Evolutionary conservation across 805 yeast species (phyloP).

Genomic region (Kodamaea laetipori): DNA sequence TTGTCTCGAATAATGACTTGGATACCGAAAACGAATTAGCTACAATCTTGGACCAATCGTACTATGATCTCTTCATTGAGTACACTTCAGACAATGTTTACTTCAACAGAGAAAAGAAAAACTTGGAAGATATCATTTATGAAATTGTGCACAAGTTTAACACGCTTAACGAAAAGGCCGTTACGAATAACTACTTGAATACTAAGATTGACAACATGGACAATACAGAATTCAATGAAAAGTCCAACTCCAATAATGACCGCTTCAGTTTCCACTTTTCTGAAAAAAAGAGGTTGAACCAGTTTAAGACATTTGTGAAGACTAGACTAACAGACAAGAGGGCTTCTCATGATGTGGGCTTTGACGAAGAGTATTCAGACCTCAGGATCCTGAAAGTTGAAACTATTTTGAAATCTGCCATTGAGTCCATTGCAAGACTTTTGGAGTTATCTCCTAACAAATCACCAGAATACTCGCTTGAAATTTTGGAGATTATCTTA

Average conservation of each 20-base stretch:
- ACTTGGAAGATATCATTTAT: constrained; percentile 56
- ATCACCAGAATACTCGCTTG: constrained; percentile 62
- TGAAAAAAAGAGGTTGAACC: constrained; percentile 50
- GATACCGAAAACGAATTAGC: constrained; percentile 50
- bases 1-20: constrained; percentile 49
- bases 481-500: constrained; percentile 65
- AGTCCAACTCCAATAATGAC: constrained; percentile 21
- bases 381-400: constrained; percentile 56
- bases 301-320: constrained; percentile 59
- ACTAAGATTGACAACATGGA: constrained; percentile 40
- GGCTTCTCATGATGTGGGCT: constrained; percentile 26
- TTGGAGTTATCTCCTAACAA: constrained; percentile 70
- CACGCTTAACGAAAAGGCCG: constrained; percentile 34
- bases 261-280: constrained; percentile 33
- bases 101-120: constrained; percentile 69
- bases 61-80: constrained; percentile 71
- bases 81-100: constrained; percentile 68
- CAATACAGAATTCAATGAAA: constrained; percentile 25
- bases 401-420: constrained; percentile 60
- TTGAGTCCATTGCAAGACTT: constrained; percentile 76
- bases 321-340: constrained; percentile 44
- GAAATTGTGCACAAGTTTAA: constrained; percentile 49
- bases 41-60: constrained; percentile 65
- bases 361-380: constrained; percentile 25
- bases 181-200: constrained; percentile 37